phyloP scores from a whole-genome alignment of 306 rosid species.

The Senna tora region DNA sequence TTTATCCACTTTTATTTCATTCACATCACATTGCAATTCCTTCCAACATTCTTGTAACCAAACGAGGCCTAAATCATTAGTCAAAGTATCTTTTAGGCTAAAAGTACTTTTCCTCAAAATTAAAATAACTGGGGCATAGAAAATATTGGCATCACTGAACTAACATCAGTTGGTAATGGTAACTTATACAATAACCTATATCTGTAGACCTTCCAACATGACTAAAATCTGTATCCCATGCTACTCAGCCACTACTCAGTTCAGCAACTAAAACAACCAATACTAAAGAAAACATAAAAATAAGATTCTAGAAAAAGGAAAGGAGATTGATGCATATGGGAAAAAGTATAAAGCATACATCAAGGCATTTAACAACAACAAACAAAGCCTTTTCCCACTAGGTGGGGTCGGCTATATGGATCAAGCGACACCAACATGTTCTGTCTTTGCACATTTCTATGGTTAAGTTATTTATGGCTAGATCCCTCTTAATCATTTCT shows the following conservation, averaged over 20 bases:
- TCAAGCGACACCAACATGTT: no score
- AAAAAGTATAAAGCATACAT: constrained; percentile 27
- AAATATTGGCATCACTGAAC: neutral
- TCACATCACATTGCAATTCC: no score
- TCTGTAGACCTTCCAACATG: neutral
- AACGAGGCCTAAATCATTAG: no score
- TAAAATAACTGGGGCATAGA: neutral
- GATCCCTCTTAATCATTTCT: no score
- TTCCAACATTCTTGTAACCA: no score
- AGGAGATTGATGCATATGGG: constrained; percentile 8
- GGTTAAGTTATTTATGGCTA: no score
- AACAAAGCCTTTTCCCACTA: no score
- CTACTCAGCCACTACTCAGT: constrained; percentile 5
- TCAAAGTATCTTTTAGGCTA: no score
- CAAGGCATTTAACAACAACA: neutral
- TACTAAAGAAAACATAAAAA: constrained; percentile 26
- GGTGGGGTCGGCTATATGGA: no score
- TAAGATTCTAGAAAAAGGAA: neutral
- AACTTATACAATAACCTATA: neutral
- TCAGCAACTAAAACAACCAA: constrained; percentile 18
- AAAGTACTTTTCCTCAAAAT: neutral
- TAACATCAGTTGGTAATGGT: neutral
- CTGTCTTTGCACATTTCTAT: no score
- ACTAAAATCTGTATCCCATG: constrained; percentile 1
- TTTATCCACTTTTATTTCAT: no score